Conservation (phyloP, 768 basidiomycete genomes). For the Serendipita sp. region DNA sequence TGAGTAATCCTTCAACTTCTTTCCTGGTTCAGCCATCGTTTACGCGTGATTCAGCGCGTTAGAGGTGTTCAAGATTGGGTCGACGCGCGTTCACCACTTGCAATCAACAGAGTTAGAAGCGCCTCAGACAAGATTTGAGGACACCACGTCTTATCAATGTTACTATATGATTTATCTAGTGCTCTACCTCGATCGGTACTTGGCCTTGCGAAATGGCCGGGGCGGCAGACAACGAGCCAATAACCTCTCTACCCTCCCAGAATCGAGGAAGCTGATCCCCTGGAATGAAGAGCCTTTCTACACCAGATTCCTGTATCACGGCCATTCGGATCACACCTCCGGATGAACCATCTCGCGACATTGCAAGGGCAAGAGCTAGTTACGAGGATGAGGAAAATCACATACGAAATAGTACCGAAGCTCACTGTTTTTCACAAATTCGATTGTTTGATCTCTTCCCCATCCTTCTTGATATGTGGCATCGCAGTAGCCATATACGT, state of each 20-base stretch:
- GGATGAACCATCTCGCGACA: constrained; percentile 95
- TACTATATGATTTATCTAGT: constrained; percentile 12
- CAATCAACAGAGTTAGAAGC: not conserved
- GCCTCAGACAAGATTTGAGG: not conserved
- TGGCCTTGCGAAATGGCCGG: constrained; percentile 15
- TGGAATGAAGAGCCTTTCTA: constrained; percentile 84
- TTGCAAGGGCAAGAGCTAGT: constrained; percentile 79
- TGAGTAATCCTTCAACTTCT: constrained; percentile 2
- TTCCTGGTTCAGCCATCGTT: constrained; percentile 3
- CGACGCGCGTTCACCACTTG: constrained; percentile 7
- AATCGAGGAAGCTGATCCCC: constrained; percentile 79
- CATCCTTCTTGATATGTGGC: constrained; percentile 93
- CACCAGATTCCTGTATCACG: constrained; percentile 83
- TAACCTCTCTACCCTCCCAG: constrained; percentile 73
- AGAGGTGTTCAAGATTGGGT: not conserved
- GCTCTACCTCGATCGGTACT: constrained; percentile 33
- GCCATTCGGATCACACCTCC: constrained; percentile 97
- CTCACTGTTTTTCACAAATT: constrained; percentile 94
- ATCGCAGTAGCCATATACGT: constrained; percentile 98
- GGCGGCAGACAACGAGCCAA: constrained; percentile 22
- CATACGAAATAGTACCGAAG: constrained; percentile 15
- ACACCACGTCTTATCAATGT: not conserved
- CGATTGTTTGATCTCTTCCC: constrained; percentile 75
- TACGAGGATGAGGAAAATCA: constrained; percentile 3
- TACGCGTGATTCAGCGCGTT: not conserved